Percentiles rank a stretch among this genome's conserved stretches.
Conservation (phyloP, 2,329 filamentous ascomycete species). For the Aureobasidium namibiae region DNA sequence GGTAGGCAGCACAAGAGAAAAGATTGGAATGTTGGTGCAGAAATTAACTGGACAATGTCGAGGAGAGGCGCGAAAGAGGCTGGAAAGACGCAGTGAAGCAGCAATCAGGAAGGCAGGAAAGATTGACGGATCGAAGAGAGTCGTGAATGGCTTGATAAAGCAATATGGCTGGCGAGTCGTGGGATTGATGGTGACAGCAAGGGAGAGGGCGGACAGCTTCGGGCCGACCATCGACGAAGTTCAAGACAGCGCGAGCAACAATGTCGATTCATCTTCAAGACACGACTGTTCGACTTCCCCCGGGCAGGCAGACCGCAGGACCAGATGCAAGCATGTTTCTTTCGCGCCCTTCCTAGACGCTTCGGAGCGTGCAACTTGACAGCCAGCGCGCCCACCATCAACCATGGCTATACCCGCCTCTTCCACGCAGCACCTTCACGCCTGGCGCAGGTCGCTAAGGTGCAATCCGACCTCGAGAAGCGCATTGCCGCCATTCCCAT, state of each 20-base stretch:
- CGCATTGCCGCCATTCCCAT: constrained; percentile 69
- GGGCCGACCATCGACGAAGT: neutral
- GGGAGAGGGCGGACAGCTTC: neutral
- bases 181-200: neutral
- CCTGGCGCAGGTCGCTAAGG: constrained; percentile 31
- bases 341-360: constrained; percentile 33
- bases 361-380: constrained; percentile 25
- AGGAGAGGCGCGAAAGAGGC: neutral
- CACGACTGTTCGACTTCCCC: neutral
- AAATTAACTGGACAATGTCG: neutral
- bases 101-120: neutral
- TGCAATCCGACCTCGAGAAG: constrained; percentile 48
- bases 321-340: constrained; percentile 43
- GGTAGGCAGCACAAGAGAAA: neutral
- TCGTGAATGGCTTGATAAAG: neutral
- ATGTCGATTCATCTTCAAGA: neutral
- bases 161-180: constrained; percentile 1
- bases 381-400: constrained; percentile 12
- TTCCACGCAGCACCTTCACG: constrained; percentile 22
- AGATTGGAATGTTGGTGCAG: constrained; percentile 8
- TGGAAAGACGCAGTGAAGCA: neutral
- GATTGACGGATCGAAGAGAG: neutral
- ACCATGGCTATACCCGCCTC: constrained; percentile 15
- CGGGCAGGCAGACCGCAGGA: constrained; percentile 5
- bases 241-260: neutral